Evolutionary conservation across 2,329 filamentous ascomycete genomes (phyloP).

Genomic region (Aspergillus tanneri): DNA sequence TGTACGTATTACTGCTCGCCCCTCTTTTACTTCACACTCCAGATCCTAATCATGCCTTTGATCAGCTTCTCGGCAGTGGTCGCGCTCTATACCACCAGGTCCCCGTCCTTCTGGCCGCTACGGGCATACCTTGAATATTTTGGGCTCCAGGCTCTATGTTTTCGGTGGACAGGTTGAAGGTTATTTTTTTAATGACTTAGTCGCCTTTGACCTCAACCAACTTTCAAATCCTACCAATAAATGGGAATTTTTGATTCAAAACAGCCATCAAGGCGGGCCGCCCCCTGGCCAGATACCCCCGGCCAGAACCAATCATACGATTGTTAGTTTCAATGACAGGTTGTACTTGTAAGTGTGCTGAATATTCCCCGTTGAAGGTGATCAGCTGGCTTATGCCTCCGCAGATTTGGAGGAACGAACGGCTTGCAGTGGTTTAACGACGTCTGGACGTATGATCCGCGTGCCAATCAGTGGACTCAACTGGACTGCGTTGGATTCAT

Average conservation of each 20-base stretch:
- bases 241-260: conserved; percentile 89
- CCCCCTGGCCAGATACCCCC: conserved; percentile 70
- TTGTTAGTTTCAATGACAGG: conserved; percentile 89
- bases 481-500: conserved; percentile 98
- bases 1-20: conserved; percentile 62
- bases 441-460: conserved; percentile 92
- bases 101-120: conserved; percentile 86
- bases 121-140: conserved; percentile 91
- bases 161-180: conserved; percentile 98
- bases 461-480: conserved; percentile 77
- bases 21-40: not conserved
- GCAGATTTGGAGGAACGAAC: conserved; percentile 94
- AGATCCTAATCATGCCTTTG: conserved; percentile 16
- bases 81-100: conserved; percentile 82
- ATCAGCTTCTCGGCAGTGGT: conserved; percentile 95
- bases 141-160: conserved; percentile 95
- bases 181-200: conserved; percentile 95
- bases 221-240: conserved; percentile 86
- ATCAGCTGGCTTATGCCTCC: conserved; percentile 4
- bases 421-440: conserved; percentile 98
- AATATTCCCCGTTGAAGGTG: not conserved
- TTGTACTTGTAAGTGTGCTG: conserved; percentile 75
- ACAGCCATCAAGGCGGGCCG: conserved; percentile 59
- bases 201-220: conserved; percentile 93
- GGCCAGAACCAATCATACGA: conserved; percentile 88